Evolutionary conservation across 2,329 filamentous ascomycete species (phyloP).

Genomic region (Chalara sp.): DNA sequence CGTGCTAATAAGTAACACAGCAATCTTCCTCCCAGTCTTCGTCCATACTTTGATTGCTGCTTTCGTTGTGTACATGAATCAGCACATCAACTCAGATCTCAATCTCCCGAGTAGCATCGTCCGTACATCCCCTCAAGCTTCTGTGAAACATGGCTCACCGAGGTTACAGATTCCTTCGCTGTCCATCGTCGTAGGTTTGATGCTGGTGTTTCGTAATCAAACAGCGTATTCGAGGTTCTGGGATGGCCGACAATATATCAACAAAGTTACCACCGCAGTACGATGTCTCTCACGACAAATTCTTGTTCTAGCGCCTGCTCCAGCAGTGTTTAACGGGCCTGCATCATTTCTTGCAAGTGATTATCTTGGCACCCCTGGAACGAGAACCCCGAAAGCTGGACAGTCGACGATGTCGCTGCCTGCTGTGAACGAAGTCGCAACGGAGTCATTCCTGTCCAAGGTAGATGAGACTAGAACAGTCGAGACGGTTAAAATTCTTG

Average conservation of each 20-base stretch:
- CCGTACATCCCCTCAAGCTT: constrained; percentile 5
- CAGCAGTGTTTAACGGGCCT: constrained; percentile 7
- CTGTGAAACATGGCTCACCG: constrained; percentile 2
- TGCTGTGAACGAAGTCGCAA: not conserved
- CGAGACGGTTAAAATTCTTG: constrained; percentile 47
- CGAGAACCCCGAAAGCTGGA: constrained; percentile 4
- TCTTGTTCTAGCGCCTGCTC: constrained; percentile 31
- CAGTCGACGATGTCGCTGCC: not conserved
- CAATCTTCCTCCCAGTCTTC: constrained; percentile 49
- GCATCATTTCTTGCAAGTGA: not conserved
- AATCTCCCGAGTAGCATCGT: constrained; percentile 52
- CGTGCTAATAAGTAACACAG: constrained; percentile 16
- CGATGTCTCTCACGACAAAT: constrained; percentile 52
- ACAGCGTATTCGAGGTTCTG: constrained; percentile 39
- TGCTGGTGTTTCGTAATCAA: constrained; percentile 61
- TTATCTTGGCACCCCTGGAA: not conserved
- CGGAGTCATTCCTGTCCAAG: constrained; percentile 9
- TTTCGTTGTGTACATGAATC: constrained; percentile 51
- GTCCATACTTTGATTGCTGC: constrained; percentile 52
- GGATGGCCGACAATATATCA: constrained; percentile 51
- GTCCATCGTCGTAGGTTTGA: constrained; percentile 59
- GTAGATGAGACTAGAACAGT: constrained; percentile 41
- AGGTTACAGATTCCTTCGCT: constrained; percentile 46
- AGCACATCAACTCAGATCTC: constrained; percentile 40
- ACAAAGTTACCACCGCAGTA: constrained; percentile 48